Base-by-base conservation (phyloP, 352 stramenopile genomes). In the Phytophthora kernoviae region DNA sequence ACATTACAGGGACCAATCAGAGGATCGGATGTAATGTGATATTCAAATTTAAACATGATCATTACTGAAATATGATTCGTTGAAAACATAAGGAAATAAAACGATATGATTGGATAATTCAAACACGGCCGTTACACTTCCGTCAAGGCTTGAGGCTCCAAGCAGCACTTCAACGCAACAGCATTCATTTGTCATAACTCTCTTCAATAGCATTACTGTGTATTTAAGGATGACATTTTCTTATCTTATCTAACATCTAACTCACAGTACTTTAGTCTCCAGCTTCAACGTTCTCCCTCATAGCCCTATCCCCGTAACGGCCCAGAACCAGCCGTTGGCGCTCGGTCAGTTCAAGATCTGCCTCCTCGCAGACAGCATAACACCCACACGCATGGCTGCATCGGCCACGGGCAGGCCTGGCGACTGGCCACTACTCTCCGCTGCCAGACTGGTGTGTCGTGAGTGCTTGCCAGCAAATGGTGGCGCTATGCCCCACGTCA, bases 331-430 rank as follows among this genome's bases (percentile, higher is more conserved):
- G 55, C 46, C 45, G 40, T 52, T 58, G 39, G 27, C 5, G n/a
- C 11, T 33, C 18, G 24, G 9, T 24, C 50, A 68, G 53, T 58
- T 46, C 53, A 63, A 63, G 59, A 63, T 68, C 59, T 40, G 7
- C 26, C 18, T 24, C 10, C 0, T 26, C 40, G 21, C 27, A 8
- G 7, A 15, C 34, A 37, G 32, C 32, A 14, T 12, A 37, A 37
- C 1, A 1, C n/a, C n/a, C n/a, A 12, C 32, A 14, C 32, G 12
- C 11, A 15, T 43, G 12, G 37, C 37, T 9, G 37, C 15, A 15
- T 21, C 11, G 22, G 39, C 14, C n/a, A 67, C 54, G 59, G 6
- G 17, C 10, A 44, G 52, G 5, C 9, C 14, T 30, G 12, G 17
- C 11, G 52, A 32, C 21, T 68, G 60, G 54, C 53, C 60, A 4